Conservation (phyloP, 345 rosid species). For the Triadica sebifera region DNA sequence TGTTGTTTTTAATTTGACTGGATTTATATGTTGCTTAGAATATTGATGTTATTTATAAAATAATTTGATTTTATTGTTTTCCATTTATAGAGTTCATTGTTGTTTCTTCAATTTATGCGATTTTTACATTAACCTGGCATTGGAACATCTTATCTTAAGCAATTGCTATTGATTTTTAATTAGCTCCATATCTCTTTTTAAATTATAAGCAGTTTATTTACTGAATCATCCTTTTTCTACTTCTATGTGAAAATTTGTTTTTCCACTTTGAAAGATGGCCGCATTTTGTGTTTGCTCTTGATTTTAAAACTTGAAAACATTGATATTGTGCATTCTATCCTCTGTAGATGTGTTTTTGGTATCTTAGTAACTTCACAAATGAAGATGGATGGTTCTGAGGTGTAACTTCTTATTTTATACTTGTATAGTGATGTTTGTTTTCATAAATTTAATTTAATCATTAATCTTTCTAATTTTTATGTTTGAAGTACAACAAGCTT, state of each 20-base stretch:
- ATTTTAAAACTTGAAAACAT: background rate
- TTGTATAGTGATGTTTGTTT: constrained; percentile 4
- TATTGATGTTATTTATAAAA: background rate
- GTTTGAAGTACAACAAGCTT: constrained; percentile 73
- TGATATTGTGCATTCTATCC: background rate
- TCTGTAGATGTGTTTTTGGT: background rate
- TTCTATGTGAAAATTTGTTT: background rate
- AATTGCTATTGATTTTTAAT: background rate
- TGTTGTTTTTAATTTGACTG: background rate
- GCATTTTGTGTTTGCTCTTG: too few relatives aligned
- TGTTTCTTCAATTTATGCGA: background rate
- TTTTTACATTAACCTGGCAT: background rate
- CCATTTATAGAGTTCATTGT: background rate
- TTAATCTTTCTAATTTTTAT: constrained; percentile 15
- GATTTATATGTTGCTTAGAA: too few relatives aligned
- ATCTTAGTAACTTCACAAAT: background rate
- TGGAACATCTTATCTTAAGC: background rate
- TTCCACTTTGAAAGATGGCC: background rate
- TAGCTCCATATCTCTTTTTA: background rate
- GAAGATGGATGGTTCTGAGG: background rate
- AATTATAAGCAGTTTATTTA: background rate
- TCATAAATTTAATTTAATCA: constrained; percentile 11
- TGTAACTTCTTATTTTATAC: background rate
- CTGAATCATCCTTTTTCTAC: background rate
- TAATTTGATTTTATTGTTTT: background rate